These are phyloP conservation scores for Gastrolobium bilobum DNA, from an alignment of 306 rosid genomes.

Conservation along the genomic window DNA sequence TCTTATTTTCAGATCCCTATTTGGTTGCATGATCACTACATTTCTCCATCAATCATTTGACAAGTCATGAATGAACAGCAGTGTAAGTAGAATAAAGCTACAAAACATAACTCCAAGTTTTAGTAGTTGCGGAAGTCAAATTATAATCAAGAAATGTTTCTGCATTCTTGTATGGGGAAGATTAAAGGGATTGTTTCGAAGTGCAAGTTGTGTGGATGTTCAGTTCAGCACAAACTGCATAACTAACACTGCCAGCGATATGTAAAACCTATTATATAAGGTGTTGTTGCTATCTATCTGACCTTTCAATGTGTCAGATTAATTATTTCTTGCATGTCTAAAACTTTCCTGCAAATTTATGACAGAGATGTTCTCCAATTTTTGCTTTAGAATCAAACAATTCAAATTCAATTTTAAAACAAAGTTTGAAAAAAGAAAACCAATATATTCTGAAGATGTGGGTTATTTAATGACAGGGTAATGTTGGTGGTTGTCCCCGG, in stretches of 20 bases:
- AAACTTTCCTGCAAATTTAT: background rate
- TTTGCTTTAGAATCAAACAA: conserved; percentile 12
- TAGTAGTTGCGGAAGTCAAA: conserved; percentile 3
- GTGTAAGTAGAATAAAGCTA: background rate
- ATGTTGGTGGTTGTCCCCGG: conserved; percentile 81
- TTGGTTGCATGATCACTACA: conserved; percentile 41
- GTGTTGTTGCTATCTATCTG: conserved; percentile 7
- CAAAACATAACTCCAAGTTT: background rate
- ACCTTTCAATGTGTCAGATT: background rate
- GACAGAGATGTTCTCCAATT: background rate
- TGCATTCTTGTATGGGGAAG: conserved; percentile 5
- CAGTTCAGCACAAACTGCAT: conserved; percentile 32
- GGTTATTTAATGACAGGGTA: conserved; percentile 70
- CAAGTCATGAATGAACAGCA: background rate
- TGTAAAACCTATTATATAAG: background rate
- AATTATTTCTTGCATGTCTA: background rate
- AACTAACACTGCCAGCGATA: background rate
- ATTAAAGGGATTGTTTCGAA: conserved; percentile 21
- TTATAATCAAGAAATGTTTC: background rate
- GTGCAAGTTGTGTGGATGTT: background rate
- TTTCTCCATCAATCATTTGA: conserved; percentile 16
- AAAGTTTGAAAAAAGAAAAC: conserved; percentile 5
- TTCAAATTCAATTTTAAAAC: conserved; percentile 23
- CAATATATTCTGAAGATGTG: conserved; percentile 37
- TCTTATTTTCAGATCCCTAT: conserved; percentile 27